Percentiles rank a stretch among this genome's conserved stretches.
Evolutionary conservation across 2,329 filamentous ascomycete genomes (phyloP).

Genomic region (Cryphonectria carpinicola): DNA sequence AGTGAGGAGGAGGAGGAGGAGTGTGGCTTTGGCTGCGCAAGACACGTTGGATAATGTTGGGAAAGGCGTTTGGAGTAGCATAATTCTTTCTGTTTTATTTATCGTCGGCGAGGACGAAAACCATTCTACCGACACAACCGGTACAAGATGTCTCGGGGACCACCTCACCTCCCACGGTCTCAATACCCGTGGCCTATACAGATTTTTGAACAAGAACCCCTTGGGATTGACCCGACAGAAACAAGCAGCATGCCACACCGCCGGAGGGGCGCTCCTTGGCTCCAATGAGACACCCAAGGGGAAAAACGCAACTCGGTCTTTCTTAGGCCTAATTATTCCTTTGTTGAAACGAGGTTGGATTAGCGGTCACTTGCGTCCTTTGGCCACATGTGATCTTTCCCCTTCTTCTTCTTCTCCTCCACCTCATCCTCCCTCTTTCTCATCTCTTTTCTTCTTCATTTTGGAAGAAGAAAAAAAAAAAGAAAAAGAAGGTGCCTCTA

Average conservation of each 20-base stretch:
- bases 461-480: too few relatives aligned
- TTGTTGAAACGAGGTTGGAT: neutral
- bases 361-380: neutral
- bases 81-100: neutral
- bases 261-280: neutral
- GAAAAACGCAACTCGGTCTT: neutral
- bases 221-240: neutral
- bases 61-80: neutral
- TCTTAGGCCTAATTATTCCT: neutral
- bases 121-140: neutral
- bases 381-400: neutral
- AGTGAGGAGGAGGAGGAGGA: neutral
- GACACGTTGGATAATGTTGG: neutral
- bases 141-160: neutral
- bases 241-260: neutral
- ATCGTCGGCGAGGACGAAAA: neutral
- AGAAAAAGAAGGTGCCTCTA: too few relatives aligned
- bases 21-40: neutral
- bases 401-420: too few relatives aligned
- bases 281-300: neutral
- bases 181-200: too few relatives aligned
- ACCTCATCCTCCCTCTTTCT: too few relatives aligned
- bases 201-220: too few relatives aligned
- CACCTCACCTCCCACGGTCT: neutral
- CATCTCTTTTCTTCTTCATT: neutral